These are phyloP conservation scores for Prunella vulgaris DNA, from an alignment of 257 asterid genomes.

Conservation along the genomic window DNA sequence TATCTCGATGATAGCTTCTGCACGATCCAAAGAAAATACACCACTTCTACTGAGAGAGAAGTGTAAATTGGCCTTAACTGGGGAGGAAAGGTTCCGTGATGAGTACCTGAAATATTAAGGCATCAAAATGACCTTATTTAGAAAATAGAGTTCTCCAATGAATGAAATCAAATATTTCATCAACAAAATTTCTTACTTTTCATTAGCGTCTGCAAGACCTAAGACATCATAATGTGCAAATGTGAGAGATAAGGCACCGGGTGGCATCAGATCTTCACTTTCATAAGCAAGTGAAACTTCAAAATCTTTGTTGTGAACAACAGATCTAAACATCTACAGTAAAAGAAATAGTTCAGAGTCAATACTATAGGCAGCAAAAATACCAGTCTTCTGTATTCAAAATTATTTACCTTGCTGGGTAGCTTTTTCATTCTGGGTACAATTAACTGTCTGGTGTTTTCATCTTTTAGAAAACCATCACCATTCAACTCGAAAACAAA, in stretches of 20 bases:
- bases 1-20: constrained; percentile 88
- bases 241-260: constrained; percentile 57
- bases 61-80: constrained; percentile 90
- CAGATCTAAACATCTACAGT: constrained; percentile 86
- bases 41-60: constrained; percentile 98
- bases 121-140: constrained; percentile 16
- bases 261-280: constrained; percentile 68
- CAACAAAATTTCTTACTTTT: constrained; percentile 53
- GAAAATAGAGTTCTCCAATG: constrained; percentile 6
- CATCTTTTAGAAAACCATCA: constrained; percentile 77
- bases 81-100: constrained; percentile 84
- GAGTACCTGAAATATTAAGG: constrained; percentile 57
- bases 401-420: constrained; percentile 76
- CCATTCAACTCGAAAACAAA: constrained; percentile 75
- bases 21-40: constrained; percentile 73
- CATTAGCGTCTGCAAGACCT: constrained; percentile 80
- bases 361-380: constrained; percentile 9
- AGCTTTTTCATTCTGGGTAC: constrained; percentile 93
- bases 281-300: constrained; percentile 91
- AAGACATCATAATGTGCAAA: constrained; percentile 80
- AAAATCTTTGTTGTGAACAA: constrained; percentile 82
- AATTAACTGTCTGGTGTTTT: constrained; percentile 69
- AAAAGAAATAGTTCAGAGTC: constrained; percentile 7
- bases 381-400: constrained; percentile 8
- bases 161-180: constrained; percentile 15